Base-by-base conservation (phyloP, 2,329 filamentous ascomycete species). In the Rutstroemia sp. region DNA sequence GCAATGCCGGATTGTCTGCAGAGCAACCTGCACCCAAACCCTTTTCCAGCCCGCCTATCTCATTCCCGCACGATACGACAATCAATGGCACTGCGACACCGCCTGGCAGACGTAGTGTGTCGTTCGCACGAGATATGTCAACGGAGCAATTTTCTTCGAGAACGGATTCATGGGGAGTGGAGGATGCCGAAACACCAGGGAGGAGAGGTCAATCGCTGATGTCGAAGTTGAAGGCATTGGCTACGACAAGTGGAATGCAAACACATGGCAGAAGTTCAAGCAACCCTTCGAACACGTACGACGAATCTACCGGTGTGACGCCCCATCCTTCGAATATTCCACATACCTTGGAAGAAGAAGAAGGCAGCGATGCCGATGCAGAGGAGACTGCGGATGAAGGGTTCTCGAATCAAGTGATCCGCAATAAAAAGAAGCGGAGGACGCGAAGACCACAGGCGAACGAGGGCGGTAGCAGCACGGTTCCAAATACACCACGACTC, bases 341-440 rank as follows among this genome's bases (percentile, higher is more conserved):
- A 9, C 75, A 78, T 19, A 81, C 78, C 1, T 69, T 83, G 55
- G 69, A 72, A 5, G 23, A 23, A 58, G 79, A 80, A 58, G 79
- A 79, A 60, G 83, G 82, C 19, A 88, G 84, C 69, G 89, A 92
- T 69, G 89, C 86, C 0, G 92, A 95, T 69, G 89, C 86, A 1
- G 92, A 95, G 69, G 90, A 94, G 68, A 95, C 90, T 46, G 88
- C 85, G 0, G 90, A 91, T 52, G 92, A 96, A 67, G 79, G 78
- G n/a, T 73, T 74, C 18, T 66, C 72, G n/a, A 68, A 73, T 14
- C 74, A 76, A 52, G 66, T 72, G 27, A 65, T 71, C 2, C 80
- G 79, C 60, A 76, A 76, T 34, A 88, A 81, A 71, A 85, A 79
- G 70, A 85, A 84, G 70, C 80, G 82, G 61, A 83, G 81, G 67